Percentiles rank a stretch among this genome's conserved stretches.
phyloP scores from a whole-genome alignment of 768 basidiomycete species.

The Leccinum broughii region DNA sequence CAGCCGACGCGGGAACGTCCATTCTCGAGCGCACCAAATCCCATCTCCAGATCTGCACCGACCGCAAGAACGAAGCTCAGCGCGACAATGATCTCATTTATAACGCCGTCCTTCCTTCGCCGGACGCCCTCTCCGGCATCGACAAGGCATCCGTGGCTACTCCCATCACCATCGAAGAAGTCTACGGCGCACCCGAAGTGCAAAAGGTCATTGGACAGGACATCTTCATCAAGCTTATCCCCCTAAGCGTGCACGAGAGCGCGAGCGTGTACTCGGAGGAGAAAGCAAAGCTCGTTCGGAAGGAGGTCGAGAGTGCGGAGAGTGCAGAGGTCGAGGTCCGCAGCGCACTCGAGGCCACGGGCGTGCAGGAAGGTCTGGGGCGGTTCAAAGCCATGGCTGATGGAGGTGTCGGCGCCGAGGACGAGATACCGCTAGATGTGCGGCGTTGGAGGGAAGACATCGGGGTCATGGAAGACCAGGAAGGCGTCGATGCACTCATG shows the following conservation, averaged over 20 bases:
- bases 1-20: conserved; percentile 79
- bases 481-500: conserved; percentile 66
- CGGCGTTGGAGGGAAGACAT: conserved; percentile 77
- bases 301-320: conserved; percentile 86
- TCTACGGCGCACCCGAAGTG: conserved; percentile 87
- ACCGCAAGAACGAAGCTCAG: conserved; percentile 71
- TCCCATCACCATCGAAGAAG: conserved; percentile 90
- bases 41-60: conserved; percentile 74
- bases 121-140: conserved; percentile 74
- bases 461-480: conserved; percentile 61
- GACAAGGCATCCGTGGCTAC: conserved; percentile 84
- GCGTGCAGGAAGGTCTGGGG: conserved; percentile 67
- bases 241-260: conserved; percentile 92
- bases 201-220: conserved; percentile 94
- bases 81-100: conserved; percentile 98
- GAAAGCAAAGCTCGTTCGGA: conserved; percentile 92
- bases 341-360: conserved; percentile 79
- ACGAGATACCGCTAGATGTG: conserved; percentile 71
- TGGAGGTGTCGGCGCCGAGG: conserved; percentile 51
- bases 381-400: conserved; percentile 73
- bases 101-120: conserved; percentile 81
- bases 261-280: conserved; percentile 98
- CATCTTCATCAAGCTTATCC: conserved; percentile 83
- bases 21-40: conserved; percentile 83
- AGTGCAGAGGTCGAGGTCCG: conserved; percentile 76